A percentile compares a stretch with the other conserved stretches of the same genome.
Evolutionary conservation across 441 rosid species (phyloP).

Genomic region (Erysimum pusillum): DNA sequence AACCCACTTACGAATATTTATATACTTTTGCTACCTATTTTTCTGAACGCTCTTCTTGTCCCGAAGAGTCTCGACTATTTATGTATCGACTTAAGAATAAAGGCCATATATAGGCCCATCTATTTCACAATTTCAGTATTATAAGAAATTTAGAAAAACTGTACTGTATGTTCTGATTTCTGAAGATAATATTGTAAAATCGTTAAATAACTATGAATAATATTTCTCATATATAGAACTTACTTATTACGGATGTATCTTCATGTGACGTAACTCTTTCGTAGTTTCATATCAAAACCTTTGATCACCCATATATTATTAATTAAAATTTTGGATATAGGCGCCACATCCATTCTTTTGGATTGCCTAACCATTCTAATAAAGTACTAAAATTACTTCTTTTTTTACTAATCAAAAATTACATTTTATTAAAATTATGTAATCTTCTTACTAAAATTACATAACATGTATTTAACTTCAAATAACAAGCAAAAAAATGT

Average conservation of each 20-base stretch:
- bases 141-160: neutral
- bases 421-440: too few species aligned
- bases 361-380: conserved; percentile 2
- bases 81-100: neutral
- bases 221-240: neutral
- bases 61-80: neutral
- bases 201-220: neutral
- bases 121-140: conserved; percentile 2
- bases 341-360: neutral
- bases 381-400: neutral
- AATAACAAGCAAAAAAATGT: neutral
- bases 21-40: neutral
- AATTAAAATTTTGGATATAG: neutral
- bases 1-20: neutral
- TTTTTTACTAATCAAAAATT: too few species aligned
- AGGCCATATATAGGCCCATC: neutral
- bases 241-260: neutral
- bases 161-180: too few species aligned
- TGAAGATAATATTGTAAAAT: neutral
- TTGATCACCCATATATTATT: too few species aligned
- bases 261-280: neutral
- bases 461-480: neutral
- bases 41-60: neutral
- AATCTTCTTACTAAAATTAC: too few species aligned
- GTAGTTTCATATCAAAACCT: too few species aligned